Percentiles rank a stretch among this genome's conserved stretches.
Conservation (phyloP, 495 filamentous ascomycete genomes). For the Xylaria nigripes region DNA sequence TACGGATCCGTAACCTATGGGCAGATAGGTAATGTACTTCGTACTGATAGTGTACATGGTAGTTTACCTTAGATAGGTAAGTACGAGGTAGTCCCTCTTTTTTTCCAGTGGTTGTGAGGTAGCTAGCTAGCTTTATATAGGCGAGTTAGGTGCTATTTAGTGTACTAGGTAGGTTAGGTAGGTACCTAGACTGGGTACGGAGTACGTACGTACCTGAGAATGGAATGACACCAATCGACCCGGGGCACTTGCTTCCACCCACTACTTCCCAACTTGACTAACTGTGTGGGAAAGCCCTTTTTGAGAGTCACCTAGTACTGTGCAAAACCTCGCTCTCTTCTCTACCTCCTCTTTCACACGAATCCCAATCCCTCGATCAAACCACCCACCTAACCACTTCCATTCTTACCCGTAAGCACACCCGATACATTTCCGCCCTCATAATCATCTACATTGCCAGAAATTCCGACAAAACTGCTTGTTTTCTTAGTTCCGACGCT, state of each 20-base stretch:
- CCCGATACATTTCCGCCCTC: conserved; percentile 12
- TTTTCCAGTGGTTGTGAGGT: conserved; percentile 1
- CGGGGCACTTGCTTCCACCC: conserved; percentile 11
- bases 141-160: conserved; percentile 5
- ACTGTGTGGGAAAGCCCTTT: conserved; percentile 27
- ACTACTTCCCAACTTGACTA: conserved; percentile 16
- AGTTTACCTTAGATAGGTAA: not conserved
- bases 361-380: conserved; percentile 21
- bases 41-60: too few species aligned
- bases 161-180: not conserved
- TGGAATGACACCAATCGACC: not conserved
- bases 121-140: not conserved
- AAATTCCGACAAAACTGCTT: not conserved
- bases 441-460: not conserved
- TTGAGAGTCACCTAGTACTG: conserved; percentile 20
- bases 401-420: conserved; percentile 22
- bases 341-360: conserved; percentile 31
- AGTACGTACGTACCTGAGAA: not conserved
- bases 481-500: conserved; percentile 10
- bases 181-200: not conserved
- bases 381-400: conserved; percentile 17
- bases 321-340: conserved; percentile 30
- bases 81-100: conserved; percentile 1
- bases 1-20: too few species aligned
- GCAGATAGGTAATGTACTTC: too few species aligned